Conservation (phyloP, 495 filamentous ascomycete species). For the Ascobolus immersus region DNA sequence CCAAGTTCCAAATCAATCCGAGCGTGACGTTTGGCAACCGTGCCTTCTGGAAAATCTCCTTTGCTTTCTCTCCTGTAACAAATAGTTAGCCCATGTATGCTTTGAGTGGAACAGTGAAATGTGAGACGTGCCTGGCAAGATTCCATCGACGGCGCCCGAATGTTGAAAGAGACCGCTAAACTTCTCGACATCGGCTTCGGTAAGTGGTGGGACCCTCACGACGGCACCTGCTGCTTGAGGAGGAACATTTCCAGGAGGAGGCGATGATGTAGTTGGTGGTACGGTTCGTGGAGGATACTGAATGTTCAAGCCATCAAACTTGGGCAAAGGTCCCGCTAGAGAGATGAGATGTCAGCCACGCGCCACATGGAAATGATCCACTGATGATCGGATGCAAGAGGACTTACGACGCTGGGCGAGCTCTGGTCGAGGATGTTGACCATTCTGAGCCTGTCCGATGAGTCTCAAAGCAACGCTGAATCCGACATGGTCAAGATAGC, state of each 20-base stretch:
- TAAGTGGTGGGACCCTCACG: conserved; percentile 67
- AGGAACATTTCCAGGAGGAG: conserved; percentile 17
- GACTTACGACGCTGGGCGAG: conserved; percentile 38
- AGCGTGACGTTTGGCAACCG: conserved; percentile 71
- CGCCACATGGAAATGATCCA: background rate
- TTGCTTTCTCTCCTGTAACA: conserved; percentile 59
- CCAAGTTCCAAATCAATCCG: conserved; percentile 80
- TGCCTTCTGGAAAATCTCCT: conserved; percentile 82
- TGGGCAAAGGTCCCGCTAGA: conserved; percentile 63
- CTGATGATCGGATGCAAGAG: background rate
- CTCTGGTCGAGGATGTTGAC: conserved; percentile 53
- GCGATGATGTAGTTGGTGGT: conserved; percentile 19
- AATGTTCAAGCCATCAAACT: conserved; percentile 52
- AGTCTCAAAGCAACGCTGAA: conserved; percentile 78
- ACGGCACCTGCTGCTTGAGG: conserved; percentile 33
- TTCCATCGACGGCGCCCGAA: conserved; percentile 48
- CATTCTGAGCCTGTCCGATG: conserved; percentile 85
- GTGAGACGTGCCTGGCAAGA: conserved; percentile 42
- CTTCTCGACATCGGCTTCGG: conserved; percentile 65
- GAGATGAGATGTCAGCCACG: conserved; percentile 14
- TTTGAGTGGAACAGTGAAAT: background rate
- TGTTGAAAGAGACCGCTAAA: conserved; percentile 71
- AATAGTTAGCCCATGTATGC: background rate
- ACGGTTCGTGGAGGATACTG: conserved; percentile 15
- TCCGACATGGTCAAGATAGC: conserved; percentile 68